A percentile compares a stretch with the other conserved stretches of the same genome.
Evolutionary conservation across 2,329 filamentous ascomycete genomes (phyloP).

Genomic region (Curvularia eragrostidis): DNA sequence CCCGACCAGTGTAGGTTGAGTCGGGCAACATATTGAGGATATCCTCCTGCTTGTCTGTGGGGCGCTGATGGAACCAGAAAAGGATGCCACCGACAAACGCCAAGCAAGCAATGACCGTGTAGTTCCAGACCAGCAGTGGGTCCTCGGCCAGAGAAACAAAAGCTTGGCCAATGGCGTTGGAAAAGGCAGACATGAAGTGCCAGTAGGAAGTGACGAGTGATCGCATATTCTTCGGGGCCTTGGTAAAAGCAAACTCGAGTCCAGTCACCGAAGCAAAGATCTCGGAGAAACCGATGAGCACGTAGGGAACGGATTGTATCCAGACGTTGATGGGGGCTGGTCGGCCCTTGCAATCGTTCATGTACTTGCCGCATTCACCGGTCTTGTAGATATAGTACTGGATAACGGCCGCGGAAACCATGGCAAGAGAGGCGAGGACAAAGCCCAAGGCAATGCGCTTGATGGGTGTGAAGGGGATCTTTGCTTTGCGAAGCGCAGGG

Average conservation of each 20-base stretch:
- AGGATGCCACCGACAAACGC: slow-evolving; percentile 66
- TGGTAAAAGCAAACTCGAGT: slow-evolving; percentile 78
- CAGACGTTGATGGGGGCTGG: slow-evolving; percentile 70
- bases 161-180: slow-evolving; percentile 73
- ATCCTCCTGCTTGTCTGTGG: slow-evolving; percentile 73
- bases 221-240: slow-evolving; percentile 81
- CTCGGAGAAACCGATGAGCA: slow-evolving; percentile 64
- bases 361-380: slow-evolving; percentile 65
- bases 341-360: slow-evolving; percentile 59
- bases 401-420: slow-evolving; percentile 59
- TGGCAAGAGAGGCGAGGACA: slow-evolving; percentile 55
- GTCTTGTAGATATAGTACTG: slow-evolving; percentile 69
- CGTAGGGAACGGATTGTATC: slow-evolving; percentile 58
- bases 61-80: slow-evolving; percentile 73
- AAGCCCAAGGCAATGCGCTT: slow-evolving; percentile 62
- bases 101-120: slow-evolving; percentile 67
- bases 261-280: slow-evolving; percentile 67
- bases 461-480: slow-evolving; percentile 60
- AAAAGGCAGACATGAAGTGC: slow-evolving; percentile 74
- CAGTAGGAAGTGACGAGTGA: slow-evolving; percentile 74
- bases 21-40: slow-evolving; percentile 66
- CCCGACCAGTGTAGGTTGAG: slow-evolving; percentile 43
- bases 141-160: slow-evolving; percentile 67
- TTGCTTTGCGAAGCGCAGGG: slow-evolving; percentile 55
- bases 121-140: slow-evolving; percentile 75